A percentile compares a stretch with the other conserved stretches of the same genome.
These are phyloP conservation scores for Exophiala oligosperma DNA, from an alignment of 2,329 filamentous ascomycete genomes.

Conservation along the genomic window DNA sequence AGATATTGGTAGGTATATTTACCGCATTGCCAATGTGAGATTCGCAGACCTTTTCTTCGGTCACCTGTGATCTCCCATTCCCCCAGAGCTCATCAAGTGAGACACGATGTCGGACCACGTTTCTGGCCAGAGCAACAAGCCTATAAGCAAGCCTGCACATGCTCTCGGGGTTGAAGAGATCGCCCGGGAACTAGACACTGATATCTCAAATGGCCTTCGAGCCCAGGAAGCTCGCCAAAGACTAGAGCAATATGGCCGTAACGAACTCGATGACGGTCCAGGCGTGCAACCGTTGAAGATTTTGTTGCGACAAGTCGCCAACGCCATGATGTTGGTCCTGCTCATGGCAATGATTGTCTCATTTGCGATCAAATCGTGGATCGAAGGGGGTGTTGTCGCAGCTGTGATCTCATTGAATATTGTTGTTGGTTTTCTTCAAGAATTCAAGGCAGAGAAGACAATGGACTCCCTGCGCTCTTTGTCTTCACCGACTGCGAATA, in stretches of 20 bases:
- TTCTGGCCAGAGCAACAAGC: slow-evolving; percentile 35
- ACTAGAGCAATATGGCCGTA: slow-evolving; percentile 59
- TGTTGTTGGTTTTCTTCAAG: slow-evolving; percentile 57
- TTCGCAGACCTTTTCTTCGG: no score
- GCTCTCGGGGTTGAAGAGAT: slow-evolving; percentile 61
- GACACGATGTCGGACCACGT: slow-evolving; percentile 31
- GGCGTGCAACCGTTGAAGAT: slow-evolving; percentile 71
- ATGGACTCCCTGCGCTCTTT: slow-evolving; percentile 53
- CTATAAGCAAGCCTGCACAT: slow-evolving; percentile 63
- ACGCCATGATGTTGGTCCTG: slow-evolving; percentile 65
- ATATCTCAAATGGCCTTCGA: slow-evolving; percentile 52
- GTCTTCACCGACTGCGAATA: slow-evolving; percentile 50
- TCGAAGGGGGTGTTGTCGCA: slow-evolving; percentile 60
- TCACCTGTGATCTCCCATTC: not conserved
- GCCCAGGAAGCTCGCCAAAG: slow-evolving; percentile 55
- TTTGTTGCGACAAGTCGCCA: slow-evolving; percentile 64
- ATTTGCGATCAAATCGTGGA: slow-evolving; percentile 60
- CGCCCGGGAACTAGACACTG: slow-evolving; percentile 38
- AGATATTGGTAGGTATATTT: no score
- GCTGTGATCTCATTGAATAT: slow-evolving; percentile 61
- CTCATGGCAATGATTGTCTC: slow-evolving; percentile 60
- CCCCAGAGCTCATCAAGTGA: not conserved
- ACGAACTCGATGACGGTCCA: slow-evolving; percentile 66
- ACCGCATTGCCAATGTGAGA: no score
- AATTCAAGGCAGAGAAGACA: slow-evolving; percentile 54